Percentiles rank a stretch among this genome's conserved stretches.
Evolutionary conservation across 768 basidiomycete species (phyloP).

Genomic region (Boletus reticuloceps): DNA sequence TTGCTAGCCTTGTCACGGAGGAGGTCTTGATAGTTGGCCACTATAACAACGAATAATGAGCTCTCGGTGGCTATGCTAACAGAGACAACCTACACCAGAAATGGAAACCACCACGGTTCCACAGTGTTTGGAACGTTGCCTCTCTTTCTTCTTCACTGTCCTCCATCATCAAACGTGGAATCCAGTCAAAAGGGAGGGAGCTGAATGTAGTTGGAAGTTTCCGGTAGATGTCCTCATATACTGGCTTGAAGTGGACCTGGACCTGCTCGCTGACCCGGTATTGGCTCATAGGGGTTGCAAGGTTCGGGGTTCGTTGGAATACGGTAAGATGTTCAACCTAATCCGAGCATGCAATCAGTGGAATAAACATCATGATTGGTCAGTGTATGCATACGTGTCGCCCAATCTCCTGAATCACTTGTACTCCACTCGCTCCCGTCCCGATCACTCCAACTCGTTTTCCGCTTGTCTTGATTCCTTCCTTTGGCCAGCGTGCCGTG

Average conservation of each 20-base stretch:
- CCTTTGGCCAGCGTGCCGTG: conserved; percentile 12
- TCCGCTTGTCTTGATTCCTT: conserved; percentile 10
- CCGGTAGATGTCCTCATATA: conserved; percentile 4
- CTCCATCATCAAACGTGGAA: conserved; percentile 5
- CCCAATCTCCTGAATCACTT: conserved; percentile 14
- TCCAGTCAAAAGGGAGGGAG: background rate
- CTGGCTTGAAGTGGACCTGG: conserved; percentile 10
- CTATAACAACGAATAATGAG: background rate
- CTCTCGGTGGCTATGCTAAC: background rate
- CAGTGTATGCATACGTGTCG: background rate
- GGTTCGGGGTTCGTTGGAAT: conserved; percentile 18
- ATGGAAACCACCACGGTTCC: conserved; percentile 8
- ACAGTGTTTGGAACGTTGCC: conserved; percentile 3
- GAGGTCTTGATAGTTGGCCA: conserved; percentile 8
- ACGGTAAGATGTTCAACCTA: conserved; percentile 8
- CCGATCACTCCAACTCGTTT: conserved; percentile 18
- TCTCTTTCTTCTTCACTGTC: conserved; percentile 11
- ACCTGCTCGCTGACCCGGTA: conserved; percentile 2
- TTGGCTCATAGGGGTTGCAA: conserved; percentile 13
- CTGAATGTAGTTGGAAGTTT: conserved; percentile 1
- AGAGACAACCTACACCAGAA: conserved; percentile 7
- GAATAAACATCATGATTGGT: background rate
- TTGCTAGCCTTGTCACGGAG: background rate
- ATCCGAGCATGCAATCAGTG: background rate
- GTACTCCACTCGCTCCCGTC: conserved; percentile 15